These are phyloP conservation scores for Ochromonadaceae sp. DNA, from an alignment of 352 stramenopile species.

Conservation along the genomic window DNA sequence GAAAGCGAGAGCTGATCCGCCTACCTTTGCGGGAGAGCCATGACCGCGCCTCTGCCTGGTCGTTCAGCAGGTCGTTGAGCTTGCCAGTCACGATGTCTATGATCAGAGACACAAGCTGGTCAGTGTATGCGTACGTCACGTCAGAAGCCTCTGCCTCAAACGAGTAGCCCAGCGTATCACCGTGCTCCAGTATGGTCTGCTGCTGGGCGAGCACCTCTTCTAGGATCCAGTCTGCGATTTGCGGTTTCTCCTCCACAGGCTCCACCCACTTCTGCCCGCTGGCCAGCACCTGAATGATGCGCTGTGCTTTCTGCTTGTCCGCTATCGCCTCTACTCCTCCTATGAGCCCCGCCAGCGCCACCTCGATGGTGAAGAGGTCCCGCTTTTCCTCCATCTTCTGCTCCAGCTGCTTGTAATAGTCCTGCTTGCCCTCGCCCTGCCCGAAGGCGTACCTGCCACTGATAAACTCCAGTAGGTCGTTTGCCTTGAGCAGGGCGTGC, in stretches of 20 bases:
- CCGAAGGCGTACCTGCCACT: background rate
- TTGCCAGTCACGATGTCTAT: background rate
- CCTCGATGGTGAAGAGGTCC: background rate
- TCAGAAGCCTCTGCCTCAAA: background rate
- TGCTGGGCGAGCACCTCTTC: constrained; percentile 10
- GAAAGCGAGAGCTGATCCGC: background rate
- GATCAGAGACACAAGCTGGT: background rate
- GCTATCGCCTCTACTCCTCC: background rate
- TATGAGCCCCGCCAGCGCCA: background rate
- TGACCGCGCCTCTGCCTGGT: background rate
- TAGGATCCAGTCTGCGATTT: background rate
- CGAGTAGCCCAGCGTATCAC: background rate
- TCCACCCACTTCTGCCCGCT: background rate
- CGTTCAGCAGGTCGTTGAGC: constrained; percentile 9
- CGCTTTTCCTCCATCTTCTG: background rate
- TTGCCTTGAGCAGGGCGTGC: background rate
- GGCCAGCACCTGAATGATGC: background rate
- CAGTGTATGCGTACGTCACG: background rate
- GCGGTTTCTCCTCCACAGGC: background rate
- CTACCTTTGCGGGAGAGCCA: background rate
- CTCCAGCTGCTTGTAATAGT: constrained; percentile 17
- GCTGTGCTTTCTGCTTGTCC: background rate
- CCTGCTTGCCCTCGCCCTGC: background rate
- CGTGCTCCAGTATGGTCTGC: background rate
- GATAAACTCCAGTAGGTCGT: constrained; percentile 13